These are phyloP conservation scores for Mycena filopes DNA, from an alignment of 768 basidiomycete species.

Conservation along the genomic window DNA sequence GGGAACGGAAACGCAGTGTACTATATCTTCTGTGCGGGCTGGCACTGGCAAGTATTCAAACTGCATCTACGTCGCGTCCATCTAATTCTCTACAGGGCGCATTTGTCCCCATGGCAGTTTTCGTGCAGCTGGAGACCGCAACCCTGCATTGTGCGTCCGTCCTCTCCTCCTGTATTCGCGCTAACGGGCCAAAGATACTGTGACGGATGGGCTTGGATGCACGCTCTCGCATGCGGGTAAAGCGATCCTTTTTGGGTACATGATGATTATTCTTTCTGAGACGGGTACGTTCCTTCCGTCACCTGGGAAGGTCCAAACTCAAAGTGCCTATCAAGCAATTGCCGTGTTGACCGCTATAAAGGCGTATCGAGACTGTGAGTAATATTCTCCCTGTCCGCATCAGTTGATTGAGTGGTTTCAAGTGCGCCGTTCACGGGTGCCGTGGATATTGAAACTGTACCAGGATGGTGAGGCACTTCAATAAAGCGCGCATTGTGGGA, in stretches of 20 bases:
- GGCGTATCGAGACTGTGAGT: constrained; percentile 51
- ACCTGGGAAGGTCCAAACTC: neutral
- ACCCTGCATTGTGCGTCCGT: constrained; percentile 47
- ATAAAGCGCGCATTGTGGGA: neutral
- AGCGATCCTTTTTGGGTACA: constrained; percentile 52
- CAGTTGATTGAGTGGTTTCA: constrained; percentile 8
- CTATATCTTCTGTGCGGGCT: constrained; percentile 44
- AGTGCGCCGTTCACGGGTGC: constrained; percentile 49
- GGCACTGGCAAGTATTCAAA: constrained; percentile 32
- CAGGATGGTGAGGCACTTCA: constrained; percentile 45
- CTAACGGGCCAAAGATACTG: constrained; percentile 5
- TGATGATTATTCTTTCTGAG: constrained; percentile 51
- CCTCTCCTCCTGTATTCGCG: neutral
- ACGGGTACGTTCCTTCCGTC: constrained; percentile 46
- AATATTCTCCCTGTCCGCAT: neutral
- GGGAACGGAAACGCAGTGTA: constrained; percentile 50
- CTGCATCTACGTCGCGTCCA: neutral
- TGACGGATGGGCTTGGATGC: constrained; percentile 43
- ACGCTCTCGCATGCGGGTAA: constrained; percentile 43
- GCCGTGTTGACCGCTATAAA: constrained; percentile 49
- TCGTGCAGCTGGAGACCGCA: constrained; percentile 46
- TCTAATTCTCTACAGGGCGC: constrained; percentile 36
- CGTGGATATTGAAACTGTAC: constrained; percentile 52
- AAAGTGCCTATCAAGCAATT: constrained; percentile 44
- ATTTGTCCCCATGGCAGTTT: constrained; percentile 43